phyloP scores from a whole-genome alignment of 768 basidiomycete species.

The Podaxis mareebaensis region DNA sequence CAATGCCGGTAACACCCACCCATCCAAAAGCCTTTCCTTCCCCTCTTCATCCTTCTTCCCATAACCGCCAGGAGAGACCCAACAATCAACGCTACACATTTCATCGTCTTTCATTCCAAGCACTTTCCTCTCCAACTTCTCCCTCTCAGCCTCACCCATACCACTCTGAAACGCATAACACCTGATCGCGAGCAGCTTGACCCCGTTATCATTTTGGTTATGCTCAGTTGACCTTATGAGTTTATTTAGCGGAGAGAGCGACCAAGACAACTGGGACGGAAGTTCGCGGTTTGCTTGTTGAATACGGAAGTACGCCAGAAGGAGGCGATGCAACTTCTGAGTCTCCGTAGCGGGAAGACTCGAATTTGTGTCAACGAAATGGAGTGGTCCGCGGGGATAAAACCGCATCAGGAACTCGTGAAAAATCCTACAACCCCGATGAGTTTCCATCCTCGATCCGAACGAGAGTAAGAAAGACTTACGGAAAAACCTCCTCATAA shows the following conservation, averaged over 20 bases:
- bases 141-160: slow-evolving; percentile 77
- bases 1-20: slow-evolving; percentile 77
- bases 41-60: slow-evolving; percentile 41
- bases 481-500: slow-evolving; percentile 76
- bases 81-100: slow-evolving; percentile 57
- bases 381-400: slow-evolving; percentile 56
- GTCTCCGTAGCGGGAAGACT: slow-evolving; percentile 36
- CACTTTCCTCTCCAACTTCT: slow-evolving; percentile 58
- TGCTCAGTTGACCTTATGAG: slow-evolving; percentile 43
- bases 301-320: slow-evolving; percentile 83
- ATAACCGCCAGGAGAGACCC: slow-evolving; percentile 42
- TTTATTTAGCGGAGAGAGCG: slow-evolving; percentile 49
- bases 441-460: slow-evolving; percentile 6
- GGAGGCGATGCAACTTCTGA: slow-evolving; percentile 59
- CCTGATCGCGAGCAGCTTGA: slow-evolving; percentile 69
- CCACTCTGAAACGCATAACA: slow-evolving; percentile 77
- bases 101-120: slow-evolving; percentile 47
- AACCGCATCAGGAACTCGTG: slow-evolving; percentile 48
- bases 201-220: slow-evolving; percentile 49
- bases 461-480: slow-evolving; percentile 30
- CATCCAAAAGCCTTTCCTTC: slow-evolving; percentile 53
- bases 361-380: slow-evolving; percentile 37
- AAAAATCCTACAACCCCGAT: slow-evolving; percentile 47
- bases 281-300: slow-evolving; percentile 72
- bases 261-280: slow-evolving; percentile 64